A percentile compares a stretch with the other conserved stretches of the same genome.
Conservation (phyloP, 768 basidiomycete genomes). For the Neoboletus brunneissimus region DNA sequence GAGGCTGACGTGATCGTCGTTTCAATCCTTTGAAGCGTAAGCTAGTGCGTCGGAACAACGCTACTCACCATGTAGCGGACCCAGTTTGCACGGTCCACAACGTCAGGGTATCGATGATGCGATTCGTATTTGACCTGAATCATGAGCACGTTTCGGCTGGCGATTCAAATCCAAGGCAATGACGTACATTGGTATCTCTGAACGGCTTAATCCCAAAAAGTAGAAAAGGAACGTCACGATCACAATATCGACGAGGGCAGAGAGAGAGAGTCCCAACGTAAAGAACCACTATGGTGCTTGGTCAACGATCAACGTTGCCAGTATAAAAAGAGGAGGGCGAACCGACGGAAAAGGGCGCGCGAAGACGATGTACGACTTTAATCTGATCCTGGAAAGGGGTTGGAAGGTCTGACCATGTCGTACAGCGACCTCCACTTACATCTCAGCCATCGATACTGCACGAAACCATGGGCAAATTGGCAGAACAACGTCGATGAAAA, state of each 20-base stretch:
- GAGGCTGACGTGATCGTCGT: constrained; percentile 2
- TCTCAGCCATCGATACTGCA: constrained; percentile 22
- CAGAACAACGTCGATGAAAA: neutral
- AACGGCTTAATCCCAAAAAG: constrained; percentile 39
- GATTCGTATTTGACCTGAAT: constrained; percentile 15
- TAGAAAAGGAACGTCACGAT: constrained; percentile 45
- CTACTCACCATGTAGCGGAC: constrained; percentile 21
- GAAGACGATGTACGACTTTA: constrained; percentile 11
- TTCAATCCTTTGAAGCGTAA: neutral
- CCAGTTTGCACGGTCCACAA: constrained; percentile 25
- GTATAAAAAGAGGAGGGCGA: neutral
- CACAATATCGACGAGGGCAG: constrained; percentile 44
- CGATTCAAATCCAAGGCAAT: neutral
- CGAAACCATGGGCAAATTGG: constrained; percentile 4
- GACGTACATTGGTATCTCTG: constrained; percentile 35
- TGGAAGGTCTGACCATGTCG: neutral
- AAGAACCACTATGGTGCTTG: constrained; percentile 40
- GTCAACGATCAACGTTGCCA: neutral
- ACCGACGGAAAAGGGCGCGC: constrained; percentile 11
- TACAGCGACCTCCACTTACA: constrained; percentile 9
- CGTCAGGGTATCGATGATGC: constrained; percentile 20
- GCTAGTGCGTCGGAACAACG: too few relatives aligned
- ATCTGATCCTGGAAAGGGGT: constrained; percentile 10
- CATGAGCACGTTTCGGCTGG: neutral
- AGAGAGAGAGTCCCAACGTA: constrained; percentile 45